Evolutionary conservation across 208 protist genomes (phyloP).

Genomic region (Giardia muris): DNA sequence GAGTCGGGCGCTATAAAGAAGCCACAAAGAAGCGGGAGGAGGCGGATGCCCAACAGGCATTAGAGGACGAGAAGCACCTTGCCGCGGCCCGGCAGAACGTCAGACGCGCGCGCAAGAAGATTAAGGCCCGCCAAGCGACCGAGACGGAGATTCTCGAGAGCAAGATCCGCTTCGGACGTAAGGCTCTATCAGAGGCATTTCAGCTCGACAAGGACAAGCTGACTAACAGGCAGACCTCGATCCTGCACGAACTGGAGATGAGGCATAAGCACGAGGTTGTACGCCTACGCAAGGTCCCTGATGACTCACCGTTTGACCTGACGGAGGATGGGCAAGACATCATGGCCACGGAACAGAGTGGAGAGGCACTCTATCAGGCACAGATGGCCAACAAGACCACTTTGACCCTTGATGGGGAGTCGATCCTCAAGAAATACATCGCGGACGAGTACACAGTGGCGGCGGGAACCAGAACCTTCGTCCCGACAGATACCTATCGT

Average conservation of each 20-base stretch:
- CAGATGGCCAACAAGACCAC: not conserved
- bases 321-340: not conserved
- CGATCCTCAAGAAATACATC: not conserved
- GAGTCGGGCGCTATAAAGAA: not conserved
- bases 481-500: not conserved
- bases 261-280: not conserved
- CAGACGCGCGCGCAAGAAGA: not conserved
- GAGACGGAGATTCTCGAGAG: not conserved
- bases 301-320: not conserved
- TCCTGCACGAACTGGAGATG: not conserved
- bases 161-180: not conserved
- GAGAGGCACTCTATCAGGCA: not conserved
- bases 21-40: not conserved
- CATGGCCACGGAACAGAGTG: not conserved
- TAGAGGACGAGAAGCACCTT: not conserved
- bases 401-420: not conserved
- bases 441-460: not conserved
- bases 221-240: not conserved
- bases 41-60: not conserved
- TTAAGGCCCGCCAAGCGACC: not conserved
- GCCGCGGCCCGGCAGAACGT: not conserved
- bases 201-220: not conserved
- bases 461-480: not conserved
- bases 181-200: not conserved
- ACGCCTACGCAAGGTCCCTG: not conserved